These are phyloP conservation scores for Orbilia javanica DNA, from an alignment of 2,329 filamentous ascomycete species.

Conservation along the genomic window DNA sequence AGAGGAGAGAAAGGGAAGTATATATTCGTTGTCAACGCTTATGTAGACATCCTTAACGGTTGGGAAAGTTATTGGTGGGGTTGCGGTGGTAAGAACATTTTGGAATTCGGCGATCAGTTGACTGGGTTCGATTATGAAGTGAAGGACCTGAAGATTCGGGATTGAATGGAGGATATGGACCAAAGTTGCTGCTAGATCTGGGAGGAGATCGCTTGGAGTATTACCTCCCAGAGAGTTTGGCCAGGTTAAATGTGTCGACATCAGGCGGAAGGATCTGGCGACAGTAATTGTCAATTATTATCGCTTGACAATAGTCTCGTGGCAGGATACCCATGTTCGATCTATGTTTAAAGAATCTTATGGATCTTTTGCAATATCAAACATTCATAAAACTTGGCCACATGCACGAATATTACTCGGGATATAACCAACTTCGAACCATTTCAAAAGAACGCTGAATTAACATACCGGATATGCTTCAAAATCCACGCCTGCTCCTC, in stretches of 20 bases:
- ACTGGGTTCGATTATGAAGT: conserved; percentile 33
- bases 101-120: conserved; percentile 6
- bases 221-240: conserved; percentile 33
- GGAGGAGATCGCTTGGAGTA: conserved; percentile 12
- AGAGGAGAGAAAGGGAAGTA: conserved; percentile 24
- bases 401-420: neutral
- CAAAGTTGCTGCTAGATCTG: neutral
- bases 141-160: conserved; percentile 34
- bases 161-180: conserved; percentile 27
- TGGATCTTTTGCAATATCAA: no score
- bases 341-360: no score
- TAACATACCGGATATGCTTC: conserved; percentile 41
- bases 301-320: no score
- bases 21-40: conserved; percentile 25
- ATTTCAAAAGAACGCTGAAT: neutral
- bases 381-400: no score
- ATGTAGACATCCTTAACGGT: conserved; percentile 29
- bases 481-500: conserved; percentile 30
- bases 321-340: no score
- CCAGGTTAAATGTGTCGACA: conserved; percentile 19
- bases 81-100: neutral
- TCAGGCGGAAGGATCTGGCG: conserved; percentile 40
- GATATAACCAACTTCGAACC: no score
- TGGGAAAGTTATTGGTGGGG: conserved; percentile 16
- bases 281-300: neutral